Percentiles rank a stretch among this genome's conserved stretches.
Evolutionary conservation across 805 yeast genomes (phyloP).

Genomic region (Wickerhamomyces chaumierensis): DNA sequence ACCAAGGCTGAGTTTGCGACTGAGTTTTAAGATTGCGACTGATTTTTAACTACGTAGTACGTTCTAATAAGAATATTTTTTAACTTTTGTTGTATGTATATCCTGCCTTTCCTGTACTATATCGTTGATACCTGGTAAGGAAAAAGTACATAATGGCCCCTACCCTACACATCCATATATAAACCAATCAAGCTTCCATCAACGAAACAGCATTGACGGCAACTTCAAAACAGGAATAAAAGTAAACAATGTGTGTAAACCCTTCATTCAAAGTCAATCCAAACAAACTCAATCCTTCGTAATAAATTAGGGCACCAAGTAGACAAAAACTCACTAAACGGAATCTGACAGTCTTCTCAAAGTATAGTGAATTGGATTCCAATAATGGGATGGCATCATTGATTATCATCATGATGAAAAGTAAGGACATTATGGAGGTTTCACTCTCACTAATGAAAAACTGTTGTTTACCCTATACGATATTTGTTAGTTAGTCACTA

Average conservation of each 20-base stretch:
- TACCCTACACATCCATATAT: no score
- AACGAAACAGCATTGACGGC: neutral
- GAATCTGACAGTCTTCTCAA: neutral
- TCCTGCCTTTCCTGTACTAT: no score
- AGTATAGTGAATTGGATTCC: constrained; percentile 1
- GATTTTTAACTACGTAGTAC: no score
- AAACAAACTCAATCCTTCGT: neutral
- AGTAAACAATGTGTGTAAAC: neutral
- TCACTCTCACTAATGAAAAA: neutral
- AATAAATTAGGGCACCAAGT: neutral
- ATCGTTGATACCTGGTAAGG: no score
- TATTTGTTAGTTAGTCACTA: neutral
- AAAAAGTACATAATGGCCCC: no score
- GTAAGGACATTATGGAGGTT: neutral
- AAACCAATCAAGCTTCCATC: neutral
- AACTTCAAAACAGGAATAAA: neutral
- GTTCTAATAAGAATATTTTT: no score
- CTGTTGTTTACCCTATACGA: neutral
- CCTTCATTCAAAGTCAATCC: neutral
- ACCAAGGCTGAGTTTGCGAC: no score
- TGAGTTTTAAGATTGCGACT: no score
- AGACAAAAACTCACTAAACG: neutral
- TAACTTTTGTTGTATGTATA: no score
- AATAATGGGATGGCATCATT: constrained; percentile 1
- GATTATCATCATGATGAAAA: neutral